Evolutionary conservation across 306 rosid species (phyloP).

Genomic region (Mucuna pruriens): DNA sequence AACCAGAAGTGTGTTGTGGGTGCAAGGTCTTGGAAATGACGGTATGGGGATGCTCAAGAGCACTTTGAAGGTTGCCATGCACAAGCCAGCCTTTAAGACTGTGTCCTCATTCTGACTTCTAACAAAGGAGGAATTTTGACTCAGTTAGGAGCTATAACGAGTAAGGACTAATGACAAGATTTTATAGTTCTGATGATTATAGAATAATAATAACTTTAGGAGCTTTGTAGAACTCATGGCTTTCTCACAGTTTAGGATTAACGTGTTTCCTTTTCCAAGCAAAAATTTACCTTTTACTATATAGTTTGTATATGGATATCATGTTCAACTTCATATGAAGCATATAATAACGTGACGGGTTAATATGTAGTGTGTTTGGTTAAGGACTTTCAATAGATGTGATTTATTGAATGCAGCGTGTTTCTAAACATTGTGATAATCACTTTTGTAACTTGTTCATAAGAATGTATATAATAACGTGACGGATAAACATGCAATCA

Average conservation of each 20-base stretch:
- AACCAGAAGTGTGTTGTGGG: constrained; percentile 59
- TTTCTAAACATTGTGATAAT: neutral
- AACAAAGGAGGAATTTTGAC: constrained; percentile 22
- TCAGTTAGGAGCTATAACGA: constrained; percentile 25
- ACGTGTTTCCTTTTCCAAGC: neutral
- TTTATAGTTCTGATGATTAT: constrained; percentile 3
- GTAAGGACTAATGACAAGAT: constrained; percentile 11
- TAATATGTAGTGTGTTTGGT: neutral
- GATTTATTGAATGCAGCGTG: neutral
- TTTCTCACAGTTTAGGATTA: neutral
- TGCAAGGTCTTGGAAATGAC: constrained; percentile 56
- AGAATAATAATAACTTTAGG: constrained; percentile 39
- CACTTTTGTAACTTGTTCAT: neutral
- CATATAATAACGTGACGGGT: neutral
- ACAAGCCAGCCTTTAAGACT: constrained; percentile 40
- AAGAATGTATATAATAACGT: neutral
- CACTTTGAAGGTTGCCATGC: constrained; percentile 50
- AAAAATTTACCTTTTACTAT: neutral
- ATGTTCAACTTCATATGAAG: constrained; percentile 9
- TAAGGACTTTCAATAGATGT: neutral
- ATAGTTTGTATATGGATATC: neutral
- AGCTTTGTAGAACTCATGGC: neutral
- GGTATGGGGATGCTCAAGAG: constrained; percentile 52
- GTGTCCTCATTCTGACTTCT: constrained; percentile 24
- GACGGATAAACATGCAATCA: neutral